A percentile compares a stretch with the other conserved stretches of the same genome.
Evolutionary conservation across 2,329 filamentous ascomycete genomes (phyloP).

Genomic region (Colletotrichum phormii): DNA sequence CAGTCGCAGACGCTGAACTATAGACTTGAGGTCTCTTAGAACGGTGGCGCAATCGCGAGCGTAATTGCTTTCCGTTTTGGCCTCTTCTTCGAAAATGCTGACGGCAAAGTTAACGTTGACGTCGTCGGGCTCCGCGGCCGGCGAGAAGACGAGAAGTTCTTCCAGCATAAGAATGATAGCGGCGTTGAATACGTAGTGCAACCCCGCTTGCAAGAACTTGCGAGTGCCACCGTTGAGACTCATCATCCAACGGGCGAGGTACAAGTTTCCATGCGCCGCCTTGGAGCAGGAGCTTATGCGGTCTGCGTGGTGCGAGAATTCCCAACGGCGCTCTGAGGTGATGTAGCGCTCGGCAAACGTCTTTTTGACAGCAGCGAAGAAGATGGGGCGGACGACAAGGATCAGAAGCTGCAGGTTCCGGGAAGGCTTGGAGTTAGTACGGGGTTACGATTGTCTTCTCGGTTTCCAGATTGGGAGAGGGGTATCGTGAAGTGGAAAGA

Average conservation of each 20-base stretch:
- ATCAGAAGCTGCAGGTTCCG: constrained; percentile 56
- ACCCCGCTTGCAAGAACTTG: constrained; percentile 56
- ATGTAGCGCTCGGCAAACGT: constrained; percentile 55
- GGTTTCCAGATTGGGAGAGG: neutral
- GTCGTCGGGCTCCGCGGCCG: constrained; percentile 44
- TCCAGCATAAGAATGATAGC: constrained; percentile 60
- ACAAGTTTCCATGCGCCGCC: constrained; percentile 59
- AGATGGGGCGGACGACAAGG: constrained; percentile 59
- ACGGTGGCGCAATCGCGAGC: constrained; percentile 52
- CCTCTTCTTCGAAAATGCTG: constrained; percentile 54
- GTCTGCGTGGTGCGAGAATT: constrained; percentile 43
- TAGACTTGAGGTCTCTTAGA: constrained; percentile 50
- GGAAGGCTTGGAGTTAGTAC: neutral
- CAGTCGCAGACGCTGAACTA: constrained; percentile 49
- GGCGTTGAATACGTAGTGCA: constrained; percentile 64
- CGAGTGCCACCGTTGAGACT: constrained; percentile 47
- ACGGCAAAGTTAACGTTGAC: constrained; percentile 55
- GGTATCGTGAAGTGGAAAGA: neutral
- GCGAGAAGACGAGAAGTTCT: constrained; percentile 49
- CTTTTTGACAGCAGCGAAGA: constrained; percentile 60
- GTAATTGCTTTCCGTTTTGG: constrained; percentile 51
- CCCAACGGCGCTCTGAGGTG: constrained; percentile 40
- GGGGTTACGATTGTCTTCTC: neutral
- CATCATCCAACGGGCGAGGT: constrained; percentile 54
- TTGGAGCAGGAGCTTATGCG: constrained; percentile 53